Base-by-base conservation (phyloP, 2,329 filamentous ascomycete species). In the Hypoxylon sp. region DNA sequence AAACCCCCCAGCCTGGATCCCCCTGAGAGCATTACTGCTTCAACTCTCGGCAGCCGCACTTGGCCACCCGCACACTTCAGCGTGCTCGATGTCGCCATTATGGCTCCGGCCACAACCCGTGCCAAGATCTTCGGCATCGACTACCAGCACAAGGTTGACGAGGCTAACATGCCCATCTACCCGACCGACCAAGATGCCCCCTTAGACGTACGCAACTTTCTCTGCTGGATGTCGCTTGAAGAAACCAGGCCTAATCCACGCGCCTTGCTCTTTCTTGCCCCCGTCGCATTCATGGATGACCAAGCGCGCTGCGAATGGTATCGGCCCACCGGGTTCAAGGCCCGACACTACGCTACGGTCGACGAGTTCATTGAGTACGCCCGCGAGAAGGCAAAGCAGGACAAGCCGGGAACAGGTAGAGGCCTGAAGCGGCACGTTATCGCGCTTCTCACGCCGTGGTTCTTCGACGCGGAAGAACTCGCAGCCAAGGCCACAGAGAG, bases 381-480 rank as follows among this genome's bases (percentile, higher is more conserved):
- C 1, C 6, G 35, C 1, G 26, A 21, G 1, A 47, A 58, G 20
- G 59, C 61, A 37, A 23, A 31, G 15, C 48, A 48, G 20, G 18
- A 7, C 24, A 21, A 15, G 3, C 13, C 8, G 10, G 20, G 11
- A 9, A 15, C 23, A 4, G 29, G 26, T n/a, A 23, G 11, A 1
- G 21, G 3, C 1, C 3, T 8, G 5, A 60, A 51, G 31, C 4
- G 48, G 1, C 26, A 58, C 23, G 63, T 60, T 1, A 43, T 64
- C 8, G 47, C 56, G 13, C 59, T 66, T 9, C 50, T 67, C 4
- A 64, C 56, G 2, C 65, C 65, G 0, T 67, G 63, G 65, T 64
- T 66, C 55, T 63, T 60, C 26, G 55, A 63, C 1, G 23, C 48
- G 9, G 50, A 53, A 4, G 21, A 27, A 6, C 17, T 61, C 29